A percentile compares a stretch with the other conserved stretches of the same genome.
Evolutionary conservation across 2,329 filamentous ascomycete genomes (phyloP).

Genomic region (Fusarium sp.): DNA sequence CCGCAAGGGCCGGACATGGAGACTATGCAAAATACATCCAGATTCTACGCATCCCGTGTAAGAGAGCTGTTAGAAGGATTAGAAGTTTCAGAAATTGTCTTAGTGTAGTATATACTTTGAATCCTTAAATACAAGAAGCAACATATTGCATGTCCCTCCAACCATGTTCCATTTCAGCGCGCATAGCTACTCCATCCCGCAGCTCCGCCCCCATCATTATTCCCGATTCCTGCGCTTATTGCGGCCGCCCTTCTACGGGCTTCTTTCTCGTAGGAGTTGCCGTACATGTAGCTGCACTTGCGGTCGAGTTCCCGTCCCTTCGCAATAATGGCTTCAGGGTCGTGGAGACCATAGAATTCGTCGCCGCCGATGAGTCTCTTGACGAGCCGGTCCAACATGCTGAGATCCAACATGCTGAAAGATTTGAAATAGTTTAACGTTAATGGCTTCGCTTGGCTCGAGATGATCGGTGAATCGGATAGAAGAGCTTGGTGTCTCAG

Average conservation of each 20-base stretch:
- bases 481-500: neutral
- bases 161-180: neutral
- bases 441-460: neutral
- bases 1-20: rapidly evolving
- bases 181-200: neutral
- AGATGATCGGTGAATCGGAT: neutral
- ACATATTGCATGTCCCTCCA: rapidly evolving
- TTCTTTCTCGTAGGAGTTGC: neutral
- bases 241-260: neutral
- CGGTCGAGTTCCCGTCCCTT: neutral
- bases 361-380: neutral
- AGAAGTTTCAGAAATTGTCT: neutral
- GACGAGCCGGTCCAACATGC: neutral
- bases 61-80: neutral
- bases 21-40: rapidly evolving
- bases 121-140: neutral
- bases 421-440: rapidly evolving
- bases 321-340: neutral
- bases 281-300: neutral
- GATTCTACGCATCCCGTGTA: neutral
- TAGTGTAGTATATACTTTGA: neutral
- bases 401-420: neutral
- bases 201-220: rapidly evolving
- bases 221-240: rapidly evolving
- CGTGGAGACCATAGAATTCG: neutral